Percentiles rank a stretch among this genome's conserved stretches.
phyloP scores from a whole-genome alignment of 306 rosid species.

The barrel medic (Medicago truncatula) region DNA sequence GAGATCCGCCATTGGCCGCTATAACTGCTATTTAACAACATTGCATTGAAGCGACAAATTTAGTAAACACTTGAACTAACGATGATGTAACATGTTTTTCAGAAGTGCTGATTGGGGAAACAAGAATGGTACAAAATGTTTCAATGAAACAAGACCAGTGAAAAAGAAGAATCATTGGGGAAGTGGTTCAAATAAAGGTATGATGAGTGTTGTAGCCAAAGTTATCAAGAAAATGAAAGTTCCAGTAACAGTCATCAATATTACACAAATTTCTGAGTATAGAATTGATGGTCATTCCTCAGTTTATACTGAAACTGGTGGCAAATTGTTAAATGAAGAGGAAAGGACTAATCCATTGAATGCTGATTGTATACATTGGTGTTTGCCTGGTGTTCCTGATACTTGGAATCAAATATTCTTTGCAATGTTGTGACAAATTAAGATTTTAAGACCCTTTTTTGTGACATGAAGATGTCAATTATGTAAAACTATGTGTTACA shows the following conservation, averaged over 20 bases:
- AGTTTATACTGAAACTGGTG: constrained; percentile 75
- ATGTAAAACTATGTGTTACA: constrained; percentile 37
- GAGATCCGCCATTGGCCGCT: too few relatives aligned
- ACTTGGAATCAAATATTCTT: constrained; percentile 89
- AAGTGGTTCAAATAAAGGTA: constrained; percentile 74
- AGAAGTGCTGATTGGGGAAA: constrained; percentile 58
- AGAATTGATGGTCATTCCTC: constrained; percentile 86
- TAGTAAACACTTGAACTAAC: not conserved
- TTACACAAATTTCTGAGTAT: constrained; percentile 89
- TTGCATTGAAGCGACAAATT: not conserved
- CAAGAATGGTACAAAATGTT: constrained; percentile 51
- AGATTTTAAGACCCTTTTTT: not conserved
- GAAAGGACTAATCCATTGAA: constrained; percentile 69
- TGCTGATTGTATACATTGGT: constrained; percentile 98
- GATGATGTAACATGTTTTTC: constrained; percentile 27
- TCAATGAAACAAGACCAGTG: constrained; percentile 68
- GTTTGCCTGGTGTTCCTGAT: constrained; percentile 94
- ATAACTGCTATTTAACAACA: not conserved
- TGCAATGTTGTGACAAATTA: constrained; percentile 66
- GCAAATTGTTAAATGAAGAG: constrained; percentile 61
- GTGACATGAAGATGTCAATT: constrained; percentile 46
- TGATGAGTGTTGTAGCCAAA: constrained; percentile 75
- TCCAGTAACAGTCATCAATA: constrained; percentile 67
- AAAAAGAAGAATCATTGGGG: constrained; percentile 81
- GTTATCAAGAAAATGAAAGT: constrained; percentile 73